Base-by-base conservation (phyloP, 2,329 filamentous ascomycete species). In the Microcyclosporella mali region DNA sequence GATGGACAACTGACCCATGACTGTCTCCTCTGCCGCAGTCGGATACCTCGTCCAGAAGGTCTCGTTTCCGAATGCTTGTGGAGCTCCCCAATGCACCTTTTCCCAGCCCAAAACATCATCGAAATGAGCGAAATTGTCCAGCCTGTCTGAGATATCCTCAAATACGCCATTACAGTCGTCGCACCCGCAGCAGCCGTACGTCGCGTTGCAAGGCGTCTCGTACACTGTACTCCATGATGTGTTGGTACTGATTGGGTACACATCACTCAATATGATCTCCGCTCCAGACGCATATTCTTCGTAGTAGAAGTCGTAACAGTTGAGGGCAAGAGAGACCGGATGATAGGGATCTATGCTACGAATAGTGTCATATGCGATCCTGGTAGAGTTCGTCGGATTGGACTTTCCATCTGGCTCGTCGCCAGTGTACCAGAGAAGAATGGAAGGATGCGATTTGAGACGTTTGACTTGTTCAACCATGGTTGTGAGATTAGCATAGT, bases 251-350 rank as follows among this genome's bases (percentile, higher is more conserved):
- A 82, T 70, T 1, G 78, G 77, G 56, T 81, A 82, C 1, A 71
- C 70, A 51, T 81, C 78, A 15, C 70, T 69, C 63, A 81, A 71
- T 47, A 82, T 59, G 49, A 81, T 73, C 53, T 81, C 78, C 4
- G 74, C 71, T 17, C 72, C 74, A 2, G 62, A 59, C 0, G 71
- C 65, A 63, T 82, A 82, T 6, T 71, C 61, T 2, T 60, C 59
- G 55, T 77, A 81, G 60, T 79, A 72, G 58, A 77, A 81, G 60
- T 81, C 72, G 45, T 71, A 69, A 66, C 78, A 81, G 63, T 81
- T 81, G 27, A 82, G 69, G 2, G 71, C 73, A 3, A 81, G 63
- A 1, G 73, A 73, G 2, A 78, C 69, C 0, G 78, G 78, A 59
- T 81, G 78, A 59, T 81, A 81, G 0, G 72, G 73, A 57, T 82